Evolutionary conservation across 768 basidiomycete genomes (phyloP), one percentile per base, ranked within the genome.

Genomic region (Boletus vinaceobasis): DNA sequence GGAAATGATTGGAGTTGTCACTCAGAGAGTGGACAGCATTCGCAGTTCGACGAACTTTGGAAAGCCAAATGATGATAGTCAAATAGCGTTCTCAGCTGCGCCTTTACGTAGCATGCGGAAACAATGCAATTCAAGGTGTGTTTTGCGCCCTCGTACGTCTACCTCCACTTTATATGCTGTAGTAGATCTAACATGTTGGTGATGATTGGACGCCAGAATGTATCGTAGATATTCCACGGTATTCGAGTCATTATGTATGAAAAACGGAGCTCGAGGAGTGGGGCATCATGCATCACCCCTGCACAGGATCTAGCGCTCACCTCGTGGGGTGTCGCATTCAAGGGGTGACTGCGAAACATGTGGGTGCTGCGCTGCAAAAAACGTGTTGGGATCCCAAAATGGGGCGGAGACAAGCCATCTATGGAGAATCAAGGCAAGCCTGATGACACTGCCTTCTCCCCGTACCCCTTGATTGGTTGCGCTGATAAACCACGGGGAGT

Each of bases 1-100:
- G 70, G 70, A 73, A 63, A 71, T 72, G 71, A 72, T 54, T 71
- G 69, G 69, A 60, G 45, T 38, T 60, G 58, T 52, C 71, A 61
- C 32, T 58, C 63, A 7, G 69, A 71, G 47, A 53, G 26, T 19
- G 65, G 59, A 9, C 69, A 71, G 15, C 63, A 65, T 43, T 48
- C 58, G 13, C 66, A 69, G 42, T 29, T 65, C 38, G 71, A 71
- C 50, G 54, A 58, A 14, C 60, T 71, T 35, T 72, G 69, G 71
- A 71, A 67, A 58, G 35, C 57, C 23, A 59, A 39, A 55, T 71
- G 53, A 63, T 32, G 42, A 47, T 52, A 31, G 50, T 52, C 64
- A 50, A 55, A 59, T 53, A 46, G 49, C 45, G 37, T 57, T 49
- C 19, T 35, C 56, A 48, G 48, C 62, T 62, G 45, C 61, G 35